These are phyloP conservation scores for Gryganskiella cystojenkinii DNA, from an alignment of 192 early-diverging fungal genomes.

Conservation along the genomic window DNA sequence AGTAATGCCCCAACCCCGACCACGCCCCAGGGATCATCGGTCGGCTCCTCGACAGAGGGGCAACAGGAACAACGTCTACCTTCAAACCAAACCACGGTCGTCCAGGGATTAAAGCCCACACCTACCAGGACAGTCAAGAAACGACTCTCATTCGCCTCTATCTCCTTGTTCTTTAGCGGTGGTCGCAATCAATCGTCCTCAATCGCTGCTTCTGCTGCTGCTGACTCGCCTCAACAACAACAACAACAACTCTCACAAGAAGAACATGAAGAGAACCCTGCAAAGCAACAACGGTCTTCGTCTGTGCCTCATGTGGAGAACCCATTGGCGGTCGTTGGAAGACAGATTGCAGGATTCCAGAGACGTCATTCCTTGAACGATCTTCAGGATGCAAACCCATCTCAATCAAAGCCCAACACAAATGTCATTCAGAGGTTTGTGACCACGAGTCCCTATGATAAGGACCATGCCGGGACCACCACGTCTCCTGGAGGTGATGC, in stretches of 20 bases:
- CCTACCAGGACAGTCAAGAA: constrained; percentile 43
- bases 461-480: not conserved
- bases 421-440: not conserved
- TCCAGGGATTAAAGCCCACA: not conserved
- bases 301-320: constrained; percentile 44
- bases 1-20: not conserved
- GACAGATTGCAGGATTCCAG: constrained; percentile 50
- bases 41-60: not conserved
- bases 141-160: constrained; percentile 40
- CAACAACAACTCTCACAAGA: not conserved
- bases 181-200: not conserved
- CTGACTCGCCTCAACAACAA: not conserved
- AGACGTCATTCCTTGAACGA: constrained; percentile 44
- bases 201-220: too few relatives aligned
- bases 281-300: constrained; percentile 34
- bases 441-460: not conserved
- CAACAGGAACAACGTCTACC: not conserved
- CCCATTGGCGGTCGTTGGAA: constrained; percentile 25
- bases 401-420: not conserved
- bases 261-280: constrained; percentile 12
- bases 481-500: not conserved
- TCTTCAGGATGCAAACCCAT: constrained; percentile 1
- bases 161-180: constrained; percentile 37
- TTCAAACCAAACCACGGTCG: not conserved
- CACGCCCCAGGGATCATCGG: not conserved